Conservation (phyloP, 2,329 filamentous ascomycete genomes). For the Microcyclospora pomicola region DNA sequence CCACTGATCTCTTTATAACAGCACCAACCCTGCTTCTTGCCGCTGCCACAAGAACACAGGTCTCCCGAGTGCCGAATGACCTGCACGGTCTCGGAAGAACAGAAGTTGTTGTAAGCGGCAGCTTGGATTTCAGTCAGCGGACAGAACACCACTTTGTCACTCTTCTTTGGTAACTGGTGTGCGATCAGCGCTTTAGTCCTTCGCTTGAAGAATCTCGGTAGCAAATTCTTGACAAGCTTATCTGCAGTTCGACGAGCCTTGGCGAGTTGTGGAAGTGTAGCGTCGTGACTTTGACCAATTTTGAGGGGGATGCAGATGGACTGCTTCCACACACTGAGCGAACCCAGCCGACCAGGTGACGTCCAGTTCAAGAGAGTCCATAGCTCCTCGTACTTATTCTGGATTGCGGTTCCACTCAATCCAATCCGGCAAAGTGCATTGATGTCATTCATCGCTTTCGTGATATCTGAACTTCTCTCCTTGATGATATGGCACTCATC, state of each 20-base stretch:
- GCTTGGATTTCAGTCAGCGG: slow-evolving; percentile 71
- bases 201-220: slow-evolving; percentile 80
- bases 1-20: slow-evolving; percentile 46
- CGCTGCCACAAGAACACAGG: slow-evolving; percentile 54
- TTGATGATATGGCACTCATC: slow-evolving; percentile 92
- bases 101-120: slow-evolving; percentile 68
- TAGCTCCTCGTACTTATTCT: slow-evolving; percentile 94
- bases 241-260: slow-evolving; percentile 68
- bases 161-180: slow-evolving; percentile 87
- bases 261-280: slow-evolving; percentile 69
- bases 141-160: slow-evolving; percentile 87
- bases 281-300: slow-evolving; percentile 83
- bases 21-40: slow-evolving; percentile 67
- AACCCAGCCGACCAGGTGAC: slow-evolving; percentile 61
- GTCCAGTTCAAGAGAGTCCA: slow-evolving; percentile 97
- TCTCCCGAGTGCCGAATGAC: slow-evolving; percentile 56
- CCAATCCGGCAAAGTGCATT: slow-evolving; percentile 89
- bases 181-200: slow-evolving; percentile 89
- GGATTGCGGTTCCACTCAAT: slow-evolving; percentile 87
- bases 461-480: slow-evolving; percentile 60
- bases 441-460: slow-evolving; percentile 74
- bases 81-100: slow-evolving; percentile 57
- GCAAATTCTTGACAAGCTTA: slow-evolving; percentile 70
- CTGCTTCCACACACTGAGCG: slow-evolving; percentile 60
- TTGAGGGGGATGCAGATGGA: slow-evolving; percentile 68